Evolutionary conservation across 129 eudicot species (phyloP).

Genomic region (Flaveria sonorensis): DNA sequence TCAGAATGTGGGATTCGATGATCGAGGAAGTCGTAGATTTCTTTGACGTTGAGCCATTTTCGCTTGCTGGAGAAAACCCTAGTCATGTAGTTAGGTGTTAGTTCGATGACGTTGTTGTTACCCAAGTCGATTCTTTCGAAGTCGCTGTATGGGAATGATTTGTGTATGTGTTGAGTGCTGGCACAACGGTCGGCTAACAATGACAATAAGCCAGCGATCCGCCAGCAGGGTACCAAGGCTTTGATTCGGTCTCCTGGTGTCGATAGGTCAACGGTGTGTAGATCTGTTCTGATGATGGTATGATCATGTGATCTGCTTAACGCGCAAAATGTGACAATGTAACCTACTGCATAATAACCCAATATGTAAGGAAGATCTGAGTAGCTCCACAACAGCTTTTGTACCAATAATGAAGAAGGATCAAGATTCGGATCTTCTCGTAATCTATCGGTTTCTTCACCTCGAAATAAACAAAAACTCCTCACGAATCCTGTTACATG

Average conservation of each 20-base stretch:
- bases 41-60: constrained; percentile 60
- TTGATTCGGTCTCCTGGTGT: constrained; percentile 59
- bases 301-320: constrained; percentile 52
- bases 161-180: constrained; percentile 24
- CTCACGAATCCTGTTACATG: constrained; percentile 57
- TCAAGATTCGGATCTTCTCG: constrained; percentile 48
- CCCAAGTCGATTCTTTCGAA: constrained; percentile 56
- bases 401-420: constrained; percentile 52
- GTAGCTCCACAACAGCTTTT: constrained; percentile 66
- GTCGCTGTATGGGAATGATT: constrained; percentile 50
- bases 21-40: constrained; percentile 65
- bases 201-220: constrained; percentile 59
- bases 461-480: constrained; percentile 76
- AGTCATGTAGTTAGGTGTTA: constrained; percentile 53
- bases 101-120: constrained; percentile 34
- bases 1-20: constrained; percentile 69
- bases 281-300: constrained; percentile 55
- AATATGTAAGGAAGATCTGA: constrained; percentile 66
- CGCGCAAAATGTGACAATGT: constrained; percentile 67
- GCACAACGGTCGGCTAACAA: constrained; percentile 56
- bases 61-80: constrained; percentile 46
- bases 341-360: constrained; percentile 71
- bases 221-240: constrained; percentile 75
- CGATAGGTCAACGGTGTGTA: constrained; percentile 58
- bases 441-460: constrained; percentile 64